These are phyloP conservation scores for Pulveroboletus sp. DNA, from an alignment of 768 basidiomycete genomes.

Conservation along the genomic window DNA sequence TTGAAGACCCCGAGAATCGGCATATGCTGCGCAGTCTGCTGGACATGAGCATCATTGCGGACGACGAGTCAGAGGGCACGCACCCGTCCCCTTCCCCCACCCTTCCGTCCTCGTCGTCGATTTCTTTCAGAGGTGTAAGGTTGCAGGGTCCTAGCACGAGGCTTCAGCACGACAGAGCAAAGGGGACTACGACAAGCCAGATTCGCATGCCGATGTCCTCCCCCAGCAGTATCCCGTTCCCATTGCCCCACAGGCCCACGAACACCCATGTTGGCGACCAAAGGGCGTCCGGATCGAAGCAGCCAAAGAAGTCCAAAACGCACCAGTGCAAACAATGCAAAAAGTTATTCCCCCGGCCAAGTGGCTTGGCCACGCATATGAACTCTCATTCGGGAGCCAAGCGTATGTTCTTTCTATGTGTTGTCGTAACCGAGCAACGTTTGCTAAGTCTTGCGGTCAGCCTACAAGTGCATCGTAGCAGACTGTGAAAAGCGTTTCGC, in stretches of 20 bases:
- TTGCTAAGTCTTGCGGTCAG: constrained; percentile 4
- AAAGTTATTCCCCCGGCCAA: constrained; percentile 47
- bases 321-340: constrained; percentile 42
- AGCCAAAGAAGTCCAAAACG: constrained; percentile 43
- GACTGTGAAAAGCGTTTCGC: constrained; percentile 66
- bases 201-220: constrained; percentile 8
- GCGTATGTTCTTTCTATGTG: constrained; percentile 32
- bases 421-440: neutral
- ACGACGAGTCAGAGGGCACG: constrained; percentile 11
- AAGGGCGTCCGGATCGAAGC: constrained; percentile 7
- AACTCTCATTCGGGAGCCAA: constrained; percentile 49
- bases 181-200: constrained; percentile 7
- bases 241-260: constrained; percentile 7
- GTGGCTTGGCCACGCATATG: constrained; percentile 50
- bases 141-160: constrained; percentile 25
- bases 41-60: constrained; percentile 15
- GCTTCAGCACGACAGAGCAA: constrained; percentile 15
- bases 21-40: constrained; percentile 15
- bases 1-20: constrained; percentile 27
- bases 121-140: constrained; percentile 1
- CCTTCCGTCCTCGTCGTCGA: constrained; percentile 3
- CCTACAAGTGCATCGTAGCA: constrained; percentile 47
- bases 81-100: constrained; percentile 4
- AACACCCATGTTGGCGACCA: constrained; percentile 8
- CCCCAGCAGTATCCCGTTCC: constrained; percentile 3